phyloP scores from a whole-genome alignment of 2,329 filamentous ascomycete genomes.

The Passalora sequoiae region DNA sequence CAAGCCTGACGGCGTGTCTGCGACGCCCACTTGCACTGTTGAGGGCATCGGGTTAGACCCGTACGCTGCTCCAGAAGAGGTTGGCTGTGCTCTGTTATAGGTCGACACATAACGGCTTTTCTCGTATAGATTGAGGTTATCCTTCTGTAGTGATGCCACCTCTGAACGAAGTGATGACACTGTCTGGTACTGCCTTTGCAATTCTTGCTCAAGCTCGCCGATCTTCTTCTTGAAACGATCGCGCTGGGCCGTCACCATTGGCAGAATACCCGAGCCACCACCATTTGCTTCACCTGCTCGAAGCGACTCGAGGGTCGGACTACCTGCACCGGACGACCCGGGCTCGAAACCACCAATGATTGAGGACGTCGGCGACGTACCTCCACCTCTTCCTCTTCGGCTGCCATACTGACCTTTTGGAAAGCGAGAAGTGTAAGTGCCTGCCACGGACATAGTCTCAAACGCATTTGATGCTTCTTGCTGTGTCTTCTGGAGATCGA shows the following conservation, averaged over 20 bases:
- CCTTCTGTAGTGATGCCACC: slow-evolving; percentile 85
- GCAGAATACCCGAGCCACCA: slow-evolving; percentile 72
- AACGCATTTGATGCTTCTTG: slow-evolving; percentile 78
- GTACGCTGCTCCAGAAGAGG: slow-evolving; percentile 60
- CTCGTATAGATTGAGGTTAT: slow-evolving; percentile 93
- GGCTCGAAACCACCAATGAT: slow-evolving; percentile 97
- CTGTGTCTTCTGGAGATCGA: slow-evolving; percentile 83
- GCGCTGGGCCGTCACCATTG: slow-evolving; percentile 96
- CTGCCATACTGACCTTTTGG: slow-evolving; percentile 57
- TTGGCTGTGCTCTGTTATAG: slow-evolving; percentile 69
- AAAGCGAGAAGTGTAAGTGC: slow-evolving; percentile 79
- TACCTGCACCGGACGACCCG: slow-evolving; percentile 37
- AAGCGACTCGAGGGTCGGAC: slow-evolving; percentile 52
- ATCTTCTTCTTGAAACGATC: slow-evolving; percentile 98
- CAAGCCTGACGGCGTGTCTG: slow-evolving; percentile 56
- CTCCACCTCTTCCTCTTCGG: slow-evolving; percentile 63
- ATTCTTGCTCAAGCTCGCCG: slow-evolving; percentile 78
- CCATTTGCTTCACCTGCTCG: slow-evolving; percentile 64
- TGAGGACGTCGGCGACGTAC: slow-evolving; percentile 87
- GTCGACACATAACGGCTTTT: slow-evolving; percentile 95
- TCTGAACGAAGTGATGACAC: slow-evolving; percentile 86
- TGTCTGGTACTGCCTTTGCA: slow-evolving; percentile 75
- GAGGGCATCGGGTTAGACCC: slow-evolving; percentile 66
- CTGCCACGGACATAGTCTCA: slow-evolving; percentile 86
- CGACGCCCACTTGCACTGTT: slow-evolving; percentile 55